Percentiles rank a stretch among this genome's conserved stretches.
phyloP scores from a whole-genome alignment of 2,329 filamentous ascomycete species.

The Microthyrium microscopicum region DNA sequence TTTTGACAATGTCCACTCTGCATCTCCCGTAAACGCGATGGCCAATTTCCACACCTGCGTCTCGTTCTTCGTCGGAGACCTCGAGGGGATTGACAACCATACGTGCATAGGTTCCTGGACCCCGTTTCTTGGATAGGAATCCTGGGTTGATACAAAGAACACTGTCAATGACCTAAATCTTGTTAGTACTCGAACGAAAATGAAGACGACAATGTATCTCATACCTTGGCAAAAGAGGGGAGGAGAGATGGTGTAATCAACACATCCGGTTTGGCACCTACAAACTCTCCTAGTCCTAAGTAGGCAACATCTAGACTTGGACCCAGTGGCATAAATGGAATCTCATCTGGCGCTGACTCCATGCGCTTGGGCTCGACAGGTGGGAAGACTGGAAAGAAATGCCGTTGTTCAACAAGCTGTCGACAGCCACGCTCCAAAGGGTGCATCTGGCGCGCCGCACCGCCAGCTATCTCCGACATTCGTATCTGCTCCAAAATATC shows the following conservation, averaged over 20 bases:
- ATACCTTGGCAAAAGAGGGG: slow-evolving; percentile 74
- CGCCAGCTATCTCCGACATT: slow-evolving; percentile 51
- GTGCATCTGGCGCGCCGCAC: slow-evolving; percentile 39
- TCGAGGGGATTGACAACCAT: slow-evolving; percentile 55
- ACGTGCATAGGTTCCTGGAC: slow-evolving; percentile 70
- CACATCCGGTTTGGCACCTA: slow-evolving; percentile 71
- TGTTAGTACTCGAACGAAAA: too few species aligned
- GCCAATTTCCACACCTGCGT: slow-evolving; percentile 39
- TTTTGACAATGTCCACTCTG: slow-evolving; percentile 73
- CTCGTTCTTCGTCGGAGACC: slow-evolving; percentile 40
- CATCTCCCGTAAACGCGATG: slow-evolving; percentile 71
- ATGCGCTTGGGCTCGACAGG: slow-evolving; percentile 37
- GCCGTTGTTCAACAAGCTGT: slow-evolving; percentile 74
- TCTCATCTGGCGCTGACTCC: slow-evolving; percentile 23
- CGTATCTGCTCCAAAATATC: slow-evolving; percentile 71
- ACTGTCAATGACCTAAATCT: slow-evolving; percentile 63
- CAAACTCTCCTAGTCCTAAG: slow-evolving; percentile 78
- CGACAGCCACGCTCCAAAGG: slow-evolving; percentile 54
- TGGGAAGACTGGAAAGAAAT: slow-evolving; percentile 82
- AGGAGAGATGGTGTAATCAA: slow-evolving; percentile 68
- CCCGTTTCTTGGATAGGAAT: slow-evolving; percentile 66
- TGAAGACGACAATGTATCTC: too few species aligned
- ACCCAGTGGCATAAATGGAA: slow-evolving; percentile 33
- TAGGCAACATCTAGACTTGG: slow-evolving; percentile 71
- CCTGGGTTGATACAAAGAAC: slow-evolving; percentile 87